These are phyloP conservation scores for Scheffersomyces ergatensis DNA, from an alignment of 805 yeast species.

Conservation along the genomic window DNA sequence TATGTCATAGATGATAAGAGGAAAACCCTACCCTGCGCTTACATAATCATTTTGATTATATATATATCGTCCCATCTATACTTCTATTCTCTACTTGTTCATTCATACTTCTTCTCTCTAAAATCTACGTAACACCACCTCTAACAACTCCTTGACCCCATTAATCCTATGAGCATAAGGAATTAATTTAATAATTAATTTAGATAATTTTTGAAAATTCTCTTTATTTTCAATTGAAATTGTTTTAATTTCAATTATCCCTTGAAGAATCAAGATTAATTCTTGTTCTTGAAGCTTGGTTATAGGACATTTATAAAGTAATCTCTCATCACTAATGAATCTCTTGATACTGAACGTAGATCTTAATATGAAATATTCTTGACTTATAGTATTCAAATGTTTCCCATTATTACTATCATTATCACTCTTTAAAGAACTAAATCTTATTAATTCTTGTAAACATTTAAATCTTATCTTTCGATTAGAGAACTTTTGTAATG, in stretches of 20 bases:
- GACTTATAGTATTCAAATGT: conserved; percentile 16
- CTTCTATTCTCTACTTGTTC: no score
- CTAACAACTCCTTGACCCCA: neutral
- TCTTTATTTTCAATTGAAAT: conserved; percentile 2
- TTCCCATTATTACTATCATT: conserved; percentile 7
- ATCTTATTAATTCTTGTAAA: conserved; percentile 50
- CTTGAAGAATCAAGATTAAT: conserved; percentile 44
- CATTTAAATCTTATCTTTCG: conserved; percentile 53
- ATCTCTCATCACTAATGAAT: conserved; percentile 58
- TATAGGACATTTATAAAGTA: conserved; percentile 63
- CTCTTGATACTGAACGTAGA: conserved; percentile 60
- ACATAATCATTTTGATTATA: no score
- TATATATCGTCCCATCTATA: no score
- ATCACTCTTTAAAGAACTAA: conserved; percentile 8
- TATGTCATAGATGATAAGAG: no score
- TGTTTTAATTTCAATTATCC: conserved; percentile 16
- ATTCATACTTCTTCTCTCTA: no score
- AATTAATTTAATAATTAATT: conserved; percentile 14
- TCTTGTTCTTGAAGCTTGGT: conserved; percentile 67
- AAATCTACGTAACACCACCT: neutral
- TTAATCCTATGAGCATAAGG: conserved; percentile 11
- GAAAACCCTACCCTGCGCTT: no score
- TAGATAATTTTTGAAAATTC: conserved; percentile 7
- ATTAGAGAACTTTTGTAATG: conserved; percentile 43
- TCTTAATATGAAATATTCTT: conserved; percentile 50